A percentile compares a stretch with the other conserved stretches of the same genome.
Evolutionary conservation across 164 flowering plant species (phyloP).

Genomic region (Pachysandra terminalis): DNA sequence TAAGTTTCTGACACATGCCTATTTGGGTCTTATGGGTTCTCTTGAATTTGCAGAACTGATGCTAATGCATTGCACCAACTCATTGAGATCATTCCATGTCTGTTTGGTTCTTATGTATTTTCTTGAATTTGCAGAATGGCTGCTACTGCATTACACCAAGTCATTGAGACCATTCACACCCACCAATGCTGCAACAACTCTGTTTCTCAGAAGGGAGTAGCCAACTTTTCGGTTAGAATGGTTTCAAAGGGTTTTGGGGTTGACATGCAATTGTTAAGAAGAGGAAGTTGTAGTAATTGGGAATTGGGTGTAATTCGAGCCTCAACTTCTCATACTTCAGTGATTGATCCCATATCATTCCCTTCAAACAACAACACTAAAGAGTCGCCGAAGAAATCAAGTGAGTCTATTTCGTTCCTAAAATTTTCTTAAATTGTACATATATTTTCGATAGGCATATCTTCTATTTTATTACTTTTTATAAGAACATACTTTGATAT

Average conservation of each 20-base stretch:
- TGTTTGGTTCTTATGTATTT: neutral
- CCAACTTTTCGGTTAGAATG: slow-evolving; percentile 30
- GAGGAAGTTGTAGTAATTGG: slow-evolving; percentile 24
- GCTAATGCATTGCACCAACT: too few relatives aligned
- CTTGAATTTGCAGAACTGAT: too few relatives aligned
- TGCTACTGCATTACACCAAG: slow-evolving; percentile 46
- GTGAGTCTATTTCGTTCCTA: slow-evolving; percentile 54
- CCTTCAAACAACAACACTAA: slow-evolving; percentile 37
- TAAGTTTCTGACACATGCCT: neutral
- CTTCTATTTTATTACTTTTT: neutral
- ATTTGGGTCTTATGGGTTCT: too few relatives aligned
- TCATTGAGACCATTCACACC: slow-evolving; percentile 38
- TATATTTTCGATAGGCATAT: neutral
- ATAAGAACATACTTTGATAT: neutral
- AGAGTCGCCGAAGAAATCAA: slow-evolving; percentile 63
- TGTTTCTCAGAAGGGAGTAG: slow-evolving; percentile 22
- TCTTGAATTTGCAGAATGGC: slow-evolving; percentile 55
- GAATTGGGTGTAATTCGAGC: slow-evolving; percentile 41
- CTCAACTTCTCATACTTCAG: slow-evolving; percentile 52
- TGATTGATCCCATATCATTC: slow-evolving; percentile 44
- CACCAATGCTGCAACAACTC: slow-evolving; percentile 26
- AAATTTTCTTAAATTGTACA: neutral
- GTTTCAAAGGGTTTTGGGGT: slow-evolving; percentile 29
- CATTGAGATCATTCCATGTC: neutral
- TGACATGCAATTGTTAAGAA: slow-evolving; percentile 23